A percentile compares a stretch with the other conserved stretches of the same genome.
phyloP scores from a whole-genome alignment of 352 stramenopile species.

The Globisporangium heterothallicum region DNA sequence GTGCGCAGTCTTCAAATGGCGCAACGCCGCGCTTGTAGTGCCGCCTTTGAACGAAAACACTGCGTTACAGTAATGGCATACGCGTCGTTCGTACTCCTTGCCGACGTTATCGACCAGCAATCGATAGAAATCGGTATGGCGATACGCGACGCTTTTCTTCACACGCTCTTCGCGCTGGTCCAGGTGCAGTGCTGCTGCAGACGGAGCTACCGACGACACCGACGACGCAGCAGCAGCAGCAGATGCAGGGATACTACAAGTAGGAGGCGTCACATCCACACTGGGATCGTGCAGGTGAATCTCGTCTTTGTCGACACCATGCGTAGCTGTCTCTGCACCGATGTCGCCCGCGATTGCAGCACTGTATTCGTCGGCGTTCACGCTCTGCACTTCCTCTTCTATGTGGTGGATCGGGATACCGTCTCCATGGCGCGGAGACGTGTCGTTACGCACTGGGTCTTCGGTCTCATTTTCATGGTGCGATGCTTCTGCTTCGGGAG shows the following conservation, averaged over 20 bases:
- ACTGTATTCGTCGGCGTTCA: not conserved
- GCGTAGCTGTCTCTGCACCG: not conserved
- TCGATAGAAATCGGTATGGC: slow-evolving; percentile 27
- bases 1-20: slow-evolving; percentile 41
- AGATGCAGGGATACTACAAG: too few relatives aligned
- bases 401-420: too few relatives aligned
- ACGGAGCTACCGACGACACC: too few relatives aligned
- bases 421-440: too few relatives aligned
- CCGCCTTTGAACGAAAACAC: slow-evolving; percentile 50
- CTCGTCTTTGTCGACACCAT: not conserved
- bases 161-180: slow-evolving; percentile 13
- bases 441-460: too few relatives aligned
- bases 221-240: too few relatives aligned
- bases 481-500: too few relatives aligned
- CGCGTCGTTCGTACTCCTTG: slow-evolving; percentile 31
- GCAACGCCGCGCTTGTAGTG: slow-evolving; percentile 45
- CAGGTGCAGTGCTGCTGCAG: not conserved
- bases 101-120: slow-evolving; percentile 20
- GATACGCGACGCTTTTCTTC: slow-evolving; percentile 41
- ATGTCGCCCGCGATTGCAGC: not conserved
- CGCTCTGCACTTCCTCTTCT: too few relatives aligned
- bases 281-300: too few relatives aligned
- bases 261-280: too few relatives aligned
- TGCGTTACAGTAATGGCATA: slow-evolving; percentile 37
- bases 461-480: too few relatives aligned